Evolutionary conservation across 2,329 filamentous ascomycete species (phyloP), one percentile per base, ranked within the genome.

Genomic region (Colletotrichum sp.): DNA sequence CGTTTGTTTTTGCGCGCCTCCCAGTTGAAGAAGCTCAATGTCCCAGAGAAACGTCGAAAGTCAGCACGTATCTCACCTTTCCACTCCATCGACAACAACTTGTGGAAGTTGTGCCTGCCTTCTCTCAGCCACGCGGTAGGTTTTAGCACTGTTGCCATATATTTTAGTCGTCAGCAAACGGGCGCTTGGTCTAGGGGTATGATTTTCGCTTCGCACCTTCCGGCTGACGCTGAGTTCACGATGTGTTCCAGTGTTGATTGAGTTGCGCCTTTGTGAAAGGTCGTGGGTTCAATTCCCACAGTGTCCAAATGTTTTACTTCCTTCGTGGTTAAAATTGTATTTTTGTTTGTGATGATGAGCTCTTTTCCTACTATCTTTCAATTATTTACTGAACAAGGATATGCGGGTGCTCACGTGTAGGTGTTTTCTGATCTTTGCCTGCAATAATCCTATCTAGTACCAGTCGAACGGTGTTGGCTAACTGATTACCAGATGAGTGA

Each of bases 111-210:
- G n/a, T 7, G n/a, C 1, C 6, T 21, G 43, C 43, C 43, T 1
- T 13, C 13, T 0, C n/a, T 13, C 43, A n/a, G 4, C 6, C 13
- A 1, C 3, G 6, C 0, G 1, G 1, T n/a, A 1, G 10, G 0
- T 5, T 7, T 36, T 62, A 62, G 21, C 21, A 24, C 21, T 24
- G 21, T 24, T 24, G 21, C 21, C 21, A 24, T 24, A 24, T 3
- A 24, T 24, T 24, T 24, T 24, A 48, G 36, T 52, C 38, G 32
- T 65, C 26, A 12, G 0, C 4, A 14, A n/a, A 16, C 2, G 69
- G 69, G 69, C 69, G 69, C 69, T 71, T 71, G 69, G 69, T 71
- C 69, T 71, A 71, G 69, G 69, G 69, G 69, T 71, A 71, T 71
- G 69, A 71, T 71, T 71, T 71, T 71, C 69, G 69, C 69, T 71